Percentiles rank a stretch among this genome's conserved stretches.
Conservation (phyloP, 163 green algal genomes). For the Chloromonas sp. region DNA sequence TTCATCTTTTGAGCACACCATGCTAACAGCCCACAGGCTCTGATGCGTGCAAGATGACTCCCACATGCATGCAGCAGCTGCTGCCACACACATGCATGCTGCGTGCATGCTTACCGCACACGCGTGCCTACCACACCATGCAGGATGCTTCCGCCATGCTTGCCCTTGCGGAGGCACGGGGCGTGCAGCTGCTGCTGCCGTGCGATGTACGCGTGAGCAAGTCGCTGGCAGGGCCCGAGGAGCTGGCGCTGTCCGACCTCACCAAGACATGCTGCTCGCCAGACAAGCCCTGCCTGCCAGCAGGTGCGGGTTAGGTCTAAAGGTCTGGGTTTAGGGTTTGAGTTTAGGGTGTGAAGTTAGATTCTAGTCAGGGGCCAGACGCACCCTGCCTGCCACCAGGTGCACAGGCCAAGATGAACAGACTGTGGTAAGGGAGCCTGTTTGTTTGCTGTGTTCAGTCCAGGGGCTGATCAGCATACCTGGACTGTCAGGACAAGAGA, state of each 20-base stretch:
- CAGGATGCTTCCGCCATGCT: conserved; percentile 24
- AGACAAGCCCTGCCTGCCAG: neutral
- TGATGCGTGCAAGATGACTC: too few species aligned
- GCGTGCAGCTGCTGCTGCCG: conserved; percentile 43
- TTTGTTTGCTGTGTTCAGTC: too few species aligned
- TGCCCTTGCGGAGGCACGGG: conserved; percentile 16
- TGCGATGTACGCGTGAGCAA: conserved; percentile 34
- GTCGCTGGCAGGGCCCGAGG: conserved; percentile 23
- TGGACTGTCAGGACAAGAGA: too few species aligned
- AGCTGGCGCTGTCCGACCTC: conserved; percentile 24
- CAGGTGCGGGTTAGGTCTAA: neutral
- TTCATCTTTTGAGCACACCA: too few species aligned
- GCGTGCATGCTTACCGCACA: too few species aligned
- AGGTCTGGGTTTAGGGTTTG: neutral
- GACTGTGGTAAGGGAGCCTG: too few species aligned
- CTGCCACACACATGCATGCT: too few species aligned
- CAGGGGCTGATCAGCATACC: too few species aligned
- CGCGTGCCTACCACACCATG: neutral
- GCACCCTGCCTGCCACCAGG: neutral
- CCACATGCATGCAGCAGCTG: too few species aligned
- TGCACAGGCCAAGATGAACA: neutral
- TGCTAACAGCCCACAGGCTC: too few species aligned
- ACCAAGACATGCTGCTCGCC: conserved; percentile 19
- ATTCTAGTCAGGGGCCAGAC: neutral
- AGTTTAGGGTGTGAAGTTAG: too few species aligned